Evolutionary conservation across 352 stramenopile genomes (phyloP).

Genomic region (Elongisporangium anandrum): DNA sequence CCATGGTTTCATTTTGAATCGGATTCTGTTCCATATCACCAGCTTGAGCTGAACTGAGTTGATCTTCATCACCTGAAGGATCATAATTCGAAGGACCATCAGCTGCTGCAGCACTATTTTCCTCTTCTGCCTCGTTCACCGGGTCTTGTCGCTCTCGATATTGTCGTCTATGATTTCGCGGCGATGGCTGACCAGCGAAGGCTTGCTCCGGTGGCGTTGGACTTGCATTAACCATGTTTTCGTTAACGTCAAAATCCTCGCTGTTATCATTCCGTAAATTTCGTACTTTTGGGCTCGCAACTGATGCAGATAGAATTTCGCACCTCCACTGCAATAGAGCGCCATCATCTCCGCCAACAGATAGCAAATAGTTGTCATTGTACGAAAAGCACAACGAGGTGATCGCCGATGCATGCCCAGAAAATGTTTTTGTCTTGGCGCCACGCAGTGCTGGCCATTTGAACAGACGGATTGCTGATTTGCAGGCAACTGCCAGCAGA

Average conservation of each 20-base stretch:
- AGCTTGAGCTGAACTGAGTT: neutral
- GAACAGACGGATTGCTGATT: constrained; percentile 45
- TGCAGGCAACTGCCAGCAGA: constrained; percentile 42
- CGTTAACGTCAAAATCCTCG: neutral
- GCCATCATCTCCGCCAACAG: constrained; percentile 48
- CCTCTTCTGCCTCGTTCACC: neutral
- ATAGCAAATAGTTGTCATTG: constrained; percentile 43
- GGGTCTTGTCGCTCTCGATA: constrained; percentile 22
- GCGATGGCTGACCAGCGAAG: constrained; percentile 17
- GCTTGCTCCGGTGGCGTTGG: constrained; percentile 12
- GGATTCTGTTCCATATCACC: neutral
- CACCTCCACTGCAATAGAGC: constrained; percentile 55
- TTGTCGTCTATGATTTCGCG: constrained; percentile 23
- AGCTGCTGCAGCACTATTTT: neutral
- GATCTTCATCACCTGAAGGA: neutral
- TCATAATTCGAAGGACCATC: neutral
- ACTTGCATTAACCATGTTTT: neutral
- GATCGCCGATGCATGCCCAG: constrained; percentile 44
- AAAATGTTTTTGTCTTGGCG: constrained; percentile 35
- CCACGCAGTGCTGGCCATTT: constrained; percentile 40
- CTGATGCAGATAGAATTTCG: neutral
- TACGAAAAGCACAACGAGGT: constrained; percentile 43
- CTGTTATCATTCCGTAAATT: neutral
- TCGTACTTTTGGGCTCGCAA: constrained; percentile 5
- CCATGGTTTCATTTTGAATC: neutral